phyloP scores from a whole-genome alignment of 768 basidiomycete genomes.

The Wakefieldia striispora region DNA sequence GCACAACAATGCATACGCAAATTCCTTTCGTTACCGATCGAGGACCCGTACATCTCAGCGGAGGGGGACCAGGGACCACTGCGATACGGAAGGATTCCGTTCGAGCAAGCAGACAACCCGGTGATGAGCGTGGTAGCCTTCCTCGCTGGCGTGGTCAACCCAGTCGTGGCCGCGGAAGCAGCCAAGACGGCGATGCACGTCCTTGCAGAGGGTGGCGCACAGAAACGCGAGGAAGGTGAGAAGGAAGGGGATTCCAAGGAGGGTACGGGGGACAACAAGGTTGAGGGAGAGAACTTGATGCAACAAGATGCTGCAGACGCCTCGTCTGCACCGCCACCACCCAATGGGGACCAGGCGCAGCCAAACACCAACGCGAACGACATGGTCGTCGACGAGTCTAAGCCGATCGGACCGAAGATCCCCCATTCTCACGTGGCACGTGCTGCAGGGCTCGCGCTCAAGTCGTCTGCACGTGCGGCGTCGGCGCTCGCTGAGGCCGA shows the following conservation, averaged over 20 bases:
- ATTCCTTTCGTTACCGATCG: slow-evolving; percentile 95
- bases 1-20: slow-evolving; percentile 95
- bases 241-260: slow-evolving; percentile 32
- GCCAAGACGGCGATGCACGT: slow-evolving; percentile 88
- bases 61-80: slow-evolving; percentile 77
- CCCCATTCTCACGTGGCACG: slow-evolving; percentile 76
- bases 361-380: slow-evolving; percentile 24
- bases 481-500: slow-evolving; percentile 77
- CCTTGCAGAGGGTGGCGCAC: slow-evolving; percentile 60
- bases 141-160: slow-evolving; percentile 87
- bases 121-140: slow-evolving; percentile 99
- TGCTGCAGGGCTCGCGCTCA: slow-evolving; percentile 85
- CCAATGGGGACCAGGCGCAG: slow-evolving; percentile 16
- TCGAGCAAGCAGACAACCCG: slow-evolving; percentile 94
- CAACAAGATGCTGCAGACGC: slow-evolving; percentile 29
- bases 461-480: slow-evolving; percentile 86
- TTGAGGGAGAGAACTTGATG: slow-evolving; percentile 41
- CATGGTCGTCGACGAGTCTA: slow-evolving; percentile 48
- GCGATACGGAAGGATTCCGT: slow-evolving; percentile 77
- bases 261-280: slow-evolving; percentile 35
- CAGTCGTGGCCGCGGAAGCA: slow-evolving; percentile 88
- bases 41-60: slow-evolving; percentile 84
- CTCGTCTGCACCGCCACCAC: background rate
- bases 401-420: slow-evolving; percentile 36
- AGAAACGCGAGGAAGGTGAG: slow-evolving; percentile 32